Base-by-base conservation (phyloP, 2,329 filamentous ascomycete species). In the Neonectria punicea region DNA sequence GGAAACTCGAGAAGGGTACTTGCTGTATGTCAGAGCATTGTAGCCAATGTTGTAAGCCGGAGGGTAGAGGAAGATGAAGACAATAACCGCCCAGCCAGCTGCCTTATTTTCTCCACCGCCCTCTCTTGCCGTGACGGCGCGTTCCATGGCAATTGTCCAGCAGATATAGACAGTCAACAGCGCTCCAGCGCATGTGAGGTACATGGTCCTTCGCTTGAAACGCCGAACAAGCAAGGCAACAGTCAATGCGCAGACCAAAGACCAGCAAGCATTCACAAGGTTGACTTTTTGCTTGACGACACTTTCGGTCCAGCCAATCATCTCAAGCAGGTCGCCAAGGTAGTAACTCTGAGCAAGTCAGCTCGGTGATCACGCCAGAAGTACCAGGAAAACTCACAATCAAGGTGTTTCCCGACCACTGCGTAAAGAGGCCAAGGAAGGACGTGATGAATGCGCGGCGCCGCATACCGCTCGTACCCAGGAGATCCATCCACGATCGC, bases 21-120 rank as follows among this genome's bases (percentile, higher is more conserved):
- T 75, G 81, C 80, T 88, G 73, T 88, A 89, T 6, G 86, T 87
- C 22, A 90, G 79, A 25, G 87, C 85, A 70, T 89, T 89, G 76
- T 89, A 88, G 16, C 86, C 89, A 13, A 44, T 46, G 14, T 43
- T 43, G 34, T 61, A 53, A 18, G 41, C 50, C 4, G 54, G 44
- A 5, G n/a, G 16, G 13, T 65, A 61, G 11, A 58, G 30, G 39
- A 63, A 63, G 8, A 85, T 87, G 75, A 87, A 89, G 73, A 88
- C 82, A 34, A 90, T 78, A 39, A 77, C 78, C 1, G 82, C 77
- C 25, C 79, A 77, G 34, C 75, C 78, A 9, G 81, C 79, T 14
- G 67, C 74, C 65, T 68, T 61, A 66, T 79, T 79, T 11, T 67
- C 58, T 25, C 69, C 73, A 10, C 70, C 67, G 9, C 66, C 67